A percentile compares a stretch with the other conserved stretches of the same genome.
Conservation (phyloP, 2,329 filamentous ascomycete species). For the Aspergillus sp. region DNA sequence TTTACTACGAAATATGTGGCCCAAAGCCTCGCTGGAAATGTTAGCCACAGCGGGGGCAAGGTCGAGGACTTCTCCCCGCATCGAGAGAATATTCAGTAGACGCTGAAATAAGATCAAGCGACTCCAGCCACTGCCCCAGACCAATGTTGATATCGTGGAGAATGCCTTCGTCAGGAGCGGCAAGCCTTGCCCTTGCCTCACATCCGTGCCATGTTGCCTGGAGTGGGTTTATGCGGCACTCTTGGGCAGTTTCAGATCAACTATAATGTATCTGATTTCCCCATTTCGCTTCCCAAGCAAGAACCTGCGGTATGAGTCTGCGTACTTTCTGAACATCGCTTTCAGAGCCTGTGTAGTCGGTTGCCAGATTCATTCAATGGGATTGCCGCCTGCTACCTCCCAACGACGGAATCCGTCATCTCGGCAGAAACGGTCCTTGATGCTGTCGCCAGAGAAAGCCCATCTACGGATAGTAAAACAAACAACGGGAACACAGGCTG, state of each 20-base stretch:
- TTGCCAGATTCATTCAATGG: not conserved
- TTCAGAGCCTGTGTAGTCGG: not conserved
- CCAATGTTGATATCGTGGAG: not conserved
- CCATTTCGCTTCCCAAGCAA: not conserved
- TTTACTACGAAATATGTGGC: constrained; percentile 15
- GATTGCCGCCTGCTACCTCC: not conserved
- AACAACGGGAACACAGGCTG: constrained; percentile 10
- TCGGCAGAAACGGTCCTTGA: constrained; percentile 7
- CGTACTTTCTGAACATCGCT: not conserved
- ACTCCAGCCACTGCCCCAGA: not conserved
- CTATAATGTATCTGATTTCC: not conserved
- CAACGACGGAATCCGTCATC: constrained; percentile 1
- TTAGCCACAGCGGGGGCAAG: not conserved
- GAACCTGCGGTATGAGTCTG: not conserved
- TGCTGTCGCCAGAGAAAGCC: constrained; percentile 23
- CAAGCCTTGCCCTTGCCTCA: not conserved
- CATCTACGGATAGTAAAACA: constrained; percentile 35
- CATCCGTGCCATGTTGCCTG: not conserved
- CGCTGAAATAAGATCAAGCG: not conserved
- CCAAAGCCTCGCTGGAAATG: not conserved
- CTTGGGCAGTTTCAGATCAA: not conserved
- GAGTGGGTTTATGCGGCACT: not conserved
- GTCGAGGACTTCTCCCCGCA: not conserved
- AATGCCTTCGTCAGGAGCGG: not conserved
- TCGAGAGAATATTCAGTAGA: not conserved